These are phyloP conservation scores for Teratosphaeria pseudoeucalypti DNA, from an alignment of 2,329 filamentous ascomycete genomes.

Conservation along the genomic window DNA sequence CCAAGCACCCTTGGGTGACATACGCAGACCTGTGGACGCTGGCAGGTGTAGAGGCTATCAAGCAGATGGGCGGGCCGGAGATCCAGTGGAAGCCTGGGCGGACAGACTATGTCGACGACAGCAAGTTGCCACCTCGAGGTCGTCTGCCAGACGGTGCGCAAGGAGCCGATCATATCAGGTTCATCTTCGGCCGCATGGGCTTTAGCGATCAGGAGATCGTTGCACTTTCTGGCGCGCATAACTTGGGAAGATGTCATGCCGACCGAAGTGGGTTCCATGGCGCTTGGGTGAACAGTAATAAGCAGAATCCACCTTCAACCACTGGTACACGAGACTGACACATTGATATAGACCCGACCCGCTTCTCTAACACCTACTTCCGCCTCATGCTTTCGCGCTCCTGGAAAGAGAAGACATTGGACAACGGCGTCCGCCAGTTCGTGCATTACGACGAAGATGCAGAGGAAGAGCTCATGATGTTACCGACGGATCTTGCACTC, in stretches of 20 bases:
- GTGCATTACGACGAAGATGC: slow-evolving; percentile 49
- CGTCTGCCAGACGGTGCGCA: slow-evolving; percentile 45
- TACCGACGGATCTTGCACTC: slow-evolving; percentile 54
- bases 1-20: slow-evolving; percentile 51
- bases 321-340: not conserved
- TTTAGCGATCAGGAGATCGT: slow-evolving; percentile 53
- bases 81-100: slow-evolving; percentile 49
- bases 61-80: slow-evolving; percentile 50
- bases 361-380: slow-evolving; percentile 50
- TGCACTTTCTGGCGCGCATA: slow-evolving; percentile 46
- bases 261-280: slow-evolving; percentile 49
- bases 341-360: slow-evolving; percentile 33
- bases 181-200: slow-evolving; percentile 50
- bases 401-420: slow-evolving; percentile 45
- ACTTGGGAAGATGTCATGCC: slow-evolving; percentile 45
- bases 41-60: slow-evolving; percentile 48
- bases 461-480: slow-evolving; percentile 53
- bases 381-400: slow-evolving; percentile 41
- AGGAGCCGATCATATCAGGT: slow-evolving; percentile 45
- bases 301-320: not conserved
- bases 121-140: slow-evolving; percentile 48
- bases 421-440: slow-evolving; percentile 47
- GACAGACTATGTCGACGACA: slow-evolving; percentile 53
- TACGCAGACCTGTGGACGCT: slow-evolving; percentile 58
- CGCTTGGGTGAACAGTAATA: slow-evolving; percentile 34